Evolutionary conservation across 768 basidiomycete genomes (phyloP).

Genomic region (Psilocybe tampanensis): DNA sequence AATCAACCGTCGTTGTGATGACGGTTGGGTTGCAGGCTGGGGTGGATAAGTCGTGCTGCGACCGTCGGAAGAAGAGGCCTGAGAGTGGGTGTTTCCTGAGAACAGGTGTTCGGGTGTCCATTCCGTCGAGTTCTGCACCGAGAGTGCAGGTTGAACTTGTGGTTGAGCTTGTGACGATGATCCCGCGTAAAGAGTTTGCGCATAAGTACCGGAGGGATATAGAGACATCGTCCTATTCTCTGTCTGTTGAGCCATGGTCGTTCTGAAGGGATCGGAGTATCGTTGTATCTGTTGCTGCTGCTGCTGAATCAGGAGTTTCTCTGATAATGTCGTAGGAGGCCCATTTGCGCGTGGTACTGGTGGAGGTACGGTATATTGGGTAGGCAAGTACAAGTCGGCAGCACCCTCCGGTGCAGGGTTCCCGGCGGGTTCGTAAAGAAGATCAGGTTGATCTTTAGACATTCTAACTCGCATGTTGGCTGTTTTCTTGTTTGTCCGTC

Average conservation of each 20-base stretch:
- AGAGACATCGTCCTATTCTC: not conserved
- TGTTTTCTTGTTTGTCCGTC: not conserved
- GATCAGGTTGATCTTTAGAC: slow-evolving; percentile 4
- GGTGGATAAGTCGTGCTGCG: not conserved
- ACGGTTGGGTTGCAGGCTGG: not conserved
- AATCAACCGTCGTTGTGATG: slow-evolving; percentile 16
- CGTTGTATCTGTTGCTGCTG: not conserved
- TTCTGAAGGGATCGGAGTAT: not conserved
- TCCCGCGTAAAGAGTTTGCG: not conserved
- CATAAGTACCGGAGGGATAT: not conserved
- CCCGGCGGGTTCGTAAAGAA: not conserved
- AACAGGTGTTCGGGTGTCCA: not conserved
- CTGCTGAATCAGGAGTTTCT: not conserved
- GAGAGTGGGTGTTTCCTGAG: not conserved
- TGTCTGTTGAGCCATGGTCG: not conserved
- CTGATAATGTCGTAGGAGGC: not conserved
- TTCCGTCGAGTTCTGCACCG: not conserved
- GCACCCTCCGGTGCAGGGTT: not conserved
- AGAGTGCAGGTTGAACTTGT: not conserved
- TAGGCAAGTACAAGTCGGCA: not conserved
- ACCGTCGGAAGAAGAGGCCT: not conserved
- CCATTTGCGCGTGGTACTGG: not conserved
- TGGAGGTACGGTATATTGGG: not conserved
- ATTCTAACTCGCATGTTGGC: not conserved
- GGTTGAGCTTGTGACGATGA: not conserved